Base-by-base conservation (phyloP, 2,329 filamentous ascomycete genomes). In the Aspergillus sp. region DNA sequence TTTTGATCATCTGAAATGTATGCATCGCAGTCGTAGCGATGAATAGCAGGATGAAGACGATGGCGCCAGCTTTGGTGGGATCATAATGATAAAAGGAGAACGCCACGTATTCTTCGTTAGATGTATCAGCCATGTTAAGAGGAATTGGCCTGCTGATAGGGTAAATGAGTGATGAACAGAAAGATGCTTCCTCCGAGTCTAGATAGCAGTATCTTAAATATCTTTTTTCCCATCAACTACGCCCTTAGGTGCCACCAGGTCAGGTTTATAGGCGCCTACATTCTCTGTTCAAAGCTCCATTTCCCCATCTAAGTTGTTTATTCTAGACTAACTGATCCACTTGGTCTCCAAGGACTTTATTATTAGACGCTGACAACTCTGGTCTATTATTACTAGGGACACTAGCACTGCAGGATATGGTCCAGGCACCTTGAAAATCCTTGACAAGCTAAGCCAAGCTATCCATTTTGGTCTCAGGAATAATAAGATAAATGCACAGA, bases 1-100 rank as follows among this genome's bases (percentile, higher is more conserved):
- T 58, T 20, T 56, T 57, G 31, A 58, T 31, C 39, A 69, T 49
- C 46, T 67, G 63, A 45, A 57, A 64, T 11, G 42, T 42, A 46
- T 64, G 67, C n/a, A 51, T 24, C 2, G 59, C 53, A 0, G 66
- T 58, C 4, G 59, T 61, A n/a, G 12, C 36, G 36, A 54, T 54
- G 52, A 42, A 42, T n/a, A 42, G 7, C 16, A 42, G 5, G 16
- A 42, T 42, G 36, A 42, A 42, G 14, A 42, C 2, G 16, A 42
- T 42, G 36, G 36, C 36, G 36, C 36, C 36, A 6, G 14, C 36
- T 42, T 42, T 42, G 14, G 36, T 42, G 14, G 36, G 36, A 42
- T 42, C 36, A 42, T 42, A 42, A 4, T 42, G 36, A 16, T 42
- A 42, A 12, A 42, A 42, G 16, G 36, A 42, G 36, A 42, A 42